Percentiles rank a stretch among this genome's conserved stretches.
phyloP scores from a whole-genome alignment of 164 flowering plant species.

The Annona squamosa region DNA sequence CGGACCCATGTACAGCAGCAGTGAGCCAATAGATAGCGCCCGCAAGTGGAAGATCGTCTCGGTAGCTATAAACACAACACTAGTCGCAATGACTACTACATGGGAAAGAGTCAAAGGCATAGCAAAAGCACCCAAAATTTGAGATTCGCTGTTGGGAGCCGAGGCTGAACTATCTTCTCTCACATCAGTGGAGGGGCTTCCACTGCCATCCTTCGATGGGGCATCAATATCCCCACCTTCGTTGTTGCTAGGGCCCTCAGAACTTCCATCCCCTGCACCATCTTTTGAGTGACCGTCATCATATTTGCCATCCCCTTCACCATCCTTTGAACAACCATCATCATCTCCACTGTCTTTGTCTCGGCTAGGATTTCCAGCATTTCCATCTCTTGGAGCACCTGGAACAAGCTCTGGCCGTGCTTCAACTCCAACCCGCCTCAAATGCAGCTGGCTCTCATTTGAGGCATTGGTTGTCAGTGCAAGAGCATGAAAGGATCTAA shows the following conservation, averaged over 20 bases:
- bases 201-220: conserved; percentile 28
- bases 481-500: neutral
- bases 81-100: neutral
- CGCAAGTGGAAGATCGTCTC: conserved; percentile 8
- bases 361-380: conserved; percentile 41
- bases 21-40: conserved; percentile 10
- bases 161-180: conserved; percentile 33
- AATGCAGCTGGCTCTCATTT: conserved; percentile 52
- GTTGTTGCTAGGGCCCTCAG: neutral
- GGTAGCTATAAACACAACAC: conserved; percentile 1
- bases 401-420: conserved; percentile 56
- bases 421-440: conserved; percentile 90
- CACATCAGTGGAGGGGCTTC: conserved; percentile 25
- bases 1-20: conserved; percentile 17
- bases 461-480: neutral
- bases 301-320: neutral
- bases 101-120: conserved; percentile 3
- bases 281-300: neutral
- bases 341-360: conserved; percentile 37
- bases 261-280: neutral
- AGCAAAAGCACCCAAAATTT: conserved; percentile 24
- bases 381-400: conserved; percentile 33
- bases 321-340: conserved; percentile 24
- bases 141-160: conserved; percentile 34
- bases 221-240: conserved; percentile 8